These are phyloP conservation scores for Eucalyptus urophylla DNA, from an alignment of 345 rosid genomes.

Conservation along the genomic window DNA sequence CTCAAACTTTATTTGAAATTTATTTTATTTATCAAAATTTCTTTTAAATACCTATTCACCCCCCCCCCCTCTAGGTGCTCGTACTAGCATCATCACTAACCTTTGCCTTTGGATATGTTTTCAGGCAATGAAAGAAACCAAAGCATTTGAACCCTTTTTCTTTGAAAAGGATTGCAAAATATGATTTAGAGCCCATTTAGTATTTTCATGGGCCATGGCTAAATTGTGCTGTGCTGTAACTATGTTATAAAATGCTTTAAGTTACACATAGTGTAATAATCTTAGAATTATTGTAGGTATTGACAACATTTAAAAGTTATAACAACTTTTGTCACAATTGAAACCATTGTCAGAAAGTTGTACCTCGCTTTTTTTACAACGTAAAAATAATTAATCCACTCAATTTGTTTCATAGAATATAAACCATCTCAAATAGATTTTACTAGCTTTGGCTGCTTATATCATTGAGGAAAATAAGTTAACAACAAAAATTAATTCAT, in stretches of 20 bases:
- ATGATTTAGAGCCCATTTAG: not conserved
- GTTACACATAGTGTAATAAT: not conserved
- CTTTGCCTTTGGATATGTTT: not conserved
- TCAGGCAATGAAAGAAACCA: not conserved
- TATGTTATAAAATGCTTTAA: not conserved
- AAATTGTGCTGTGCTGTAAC: not conserved
- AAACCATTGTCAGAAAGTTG: not conserved
- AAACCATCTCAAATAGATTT: not conserved
- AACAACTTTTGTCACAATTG: not conserved
- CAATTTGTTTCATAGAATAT: not conserved
- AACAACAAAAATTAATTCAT: not conserved
- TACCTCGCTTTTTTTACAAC: not conserved
- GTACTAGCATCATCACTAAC: not conserved
- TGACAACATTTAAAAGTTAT: too few species aligned
- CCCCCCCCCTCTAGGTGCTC: too few species aligned
- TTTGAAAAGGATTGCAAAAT: not conserved
- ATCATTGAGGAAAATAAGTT: not conserved
- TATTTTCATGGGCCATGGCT: not conserved
- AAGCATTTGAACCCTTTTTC: not conserved
- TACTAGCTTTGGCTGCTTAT: not conserved
- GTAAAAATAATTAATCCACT: not conserved
- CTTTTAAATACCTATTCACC: too few species aligned
- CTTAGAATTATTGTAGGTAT: not conserved
- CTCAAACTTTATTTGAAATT: too few species aligned
- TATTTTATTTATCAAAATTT: too few species aligned